Evolutionary conservation across 1,139 yeast species (phyloP).

Genomic region (Ogataea hybrid): DNA sequence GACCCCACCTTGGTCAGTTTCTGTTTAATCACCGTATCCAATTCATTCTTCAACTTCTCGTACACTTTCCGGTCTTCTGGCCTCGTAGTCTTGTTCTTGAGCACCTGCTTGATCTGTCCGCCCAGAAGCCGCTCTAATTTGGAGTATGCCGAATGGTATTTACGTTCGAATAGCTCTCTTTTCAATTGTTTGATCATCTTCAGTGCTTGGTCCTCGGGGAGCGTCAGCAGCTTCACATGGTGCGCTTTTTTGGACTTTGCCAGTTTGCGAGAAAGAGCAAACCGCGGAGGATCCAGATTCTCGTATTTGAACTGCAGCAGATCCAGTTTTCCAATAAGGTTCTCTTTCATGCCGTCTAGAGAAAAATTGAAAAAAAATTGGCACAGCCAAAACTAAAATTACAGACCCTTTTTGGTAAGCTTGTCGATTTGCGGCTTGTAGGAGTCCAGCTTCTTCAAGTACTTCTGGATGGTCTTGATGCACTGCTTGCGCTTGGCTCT

Average conservation of each 20-base stretch:
- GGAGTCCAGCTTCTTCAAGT: conserved; percentile 57
- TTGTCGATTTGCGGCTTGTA: conserved; percentile 37
- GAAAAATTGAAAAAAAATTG: conserved; percentile 3
- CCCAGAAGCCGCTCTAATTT: conserved; percentile 41
- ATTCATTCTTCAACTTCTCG: conserved; percentile 16
- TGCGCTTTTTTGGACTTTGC: conserved; percentile 34
- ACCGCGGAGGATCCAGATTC: conserved; percentile 45
- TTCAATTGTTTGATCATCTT: conserved; percentile 46
- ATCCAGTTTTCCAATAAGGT: conserved; percentile 48
- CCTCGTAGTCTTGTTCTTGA: conserved; percentile 25
- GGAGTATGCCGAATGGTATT: conserved; percentile 46
- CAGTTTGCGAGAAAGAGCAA: conserved; percentile 51
- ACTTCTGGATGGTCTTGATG: conserved; percentile 58
- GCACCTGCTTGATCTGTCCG: conserved; percentile 33
- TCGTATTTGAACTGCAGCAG: conserved; percentile 48
- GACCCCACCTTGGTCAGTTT: conserved; percentile 31
- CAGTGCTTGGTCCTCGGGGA: conserved; percentile 41
- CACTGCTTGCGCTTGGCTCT: conserved; percentile 58
- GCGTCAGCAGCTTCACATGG: conserved; percentile 37
- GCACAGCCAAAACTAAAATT: conserved; percentile 8
- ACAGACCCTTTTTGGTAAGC: conserved; percentile 17
- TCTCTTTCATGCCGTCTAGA: conserved; percentile 23
- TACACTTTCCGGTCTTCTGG: conserved; percentile 14
- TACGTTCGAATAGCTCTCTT: conserved; percentile 45
- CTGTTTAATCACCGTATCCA: conserved; percentile 30